phyloP scores from a whole-genome alignment of 164 flowering plant genomes.

The Warburgia ugandensis region DNA sequence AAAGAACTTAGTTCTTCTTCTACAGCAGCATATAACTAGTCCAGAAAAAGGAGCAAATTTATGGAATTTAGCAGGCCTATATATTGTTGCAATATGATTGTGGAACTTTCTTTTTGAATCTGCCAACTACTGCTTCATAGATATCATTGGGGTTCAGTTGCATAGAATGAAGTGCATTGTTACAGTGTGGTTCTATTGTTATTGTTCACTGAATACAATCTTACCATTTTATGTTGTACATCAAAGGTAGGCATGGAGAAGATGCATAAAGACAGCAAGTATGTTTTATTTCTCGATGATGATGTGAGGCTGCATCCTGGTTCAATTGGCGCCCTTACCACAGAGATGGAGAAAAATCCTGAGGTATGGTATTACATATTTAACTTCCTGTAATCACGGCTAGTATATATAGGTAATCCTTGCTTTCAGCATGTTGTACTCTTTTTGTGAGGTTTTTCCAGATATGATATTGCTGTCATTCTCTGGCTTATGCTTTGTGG shows the following conservation, averaged over 20 bases:
- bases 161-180: too few relatives aligned
- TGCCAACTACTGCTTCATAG: too few relatives aligned
- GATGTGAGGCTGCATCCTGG: slow-evolving; percentile 98
- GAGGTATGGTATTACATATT: slow-evolving; percentile 39
- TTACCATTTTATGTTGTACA: not conserved
- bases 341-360: slow-evolving; percentile 91
- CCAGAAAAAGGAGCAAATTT: slow-evolving; percentile 1
- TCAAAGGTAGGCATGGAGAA: slow-evolving; percentile 79
- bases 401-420: too few relatives aligned
- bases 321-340: slow-evolving; percentile 80
- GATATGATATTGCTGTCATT: not conserved
- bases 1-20: too few relatives aligned
- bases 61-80: not conserved
- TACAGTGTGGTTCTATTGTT: not conserved
- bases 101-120: too few relatives aligned
- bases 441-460: not conserved
- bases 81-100: too few relatives aligned
- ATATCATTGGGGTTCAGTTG: too few relatives aligned
- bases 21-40: too few relatives aligned
- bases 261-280: slow-evolving; percentile 91
- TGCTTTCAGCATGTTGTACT: not conserved
- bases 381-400: not conserved
- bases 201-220: not conserved
- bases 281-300: slow-evolving; percentile 90
- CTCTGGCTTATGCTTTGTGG: slow-evolving; percentile 4